phyloP scores from a whole-genome alignment of 805 yeast genomes.

The Zygoascus flipseniorum region DNA sequence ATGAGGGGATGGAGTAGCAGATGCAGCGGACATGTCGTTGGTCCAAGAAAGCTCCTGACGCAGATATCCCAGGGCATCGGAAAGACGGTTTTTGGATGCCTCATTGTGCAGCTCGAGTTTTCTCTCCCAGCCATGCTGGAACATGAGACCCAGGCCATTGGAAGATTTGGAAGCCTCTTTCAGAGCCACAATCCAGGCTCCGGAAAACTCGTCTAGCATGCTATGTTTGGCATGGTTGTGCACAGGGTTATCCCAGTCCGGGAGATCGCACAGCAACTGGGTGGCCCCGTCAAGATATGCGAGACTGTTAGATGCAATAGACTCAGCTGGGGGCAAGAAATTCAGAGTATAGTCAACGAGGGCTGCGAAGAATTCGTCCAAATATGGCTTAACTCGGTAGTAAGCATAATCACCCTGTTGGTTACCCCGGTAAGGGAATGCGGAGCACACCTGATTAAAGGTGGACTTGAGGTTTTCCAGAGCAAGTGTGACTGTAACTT shows the following conservation, averaged over 20 bases:
- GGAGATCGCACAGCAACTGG: conserved; percentile 50
- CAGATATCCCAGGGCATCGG: conserved; percentile 37
- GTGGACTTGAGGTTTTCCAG: conserved; percentile 41
- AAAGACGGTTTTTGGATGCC: conserved; percentile 34
- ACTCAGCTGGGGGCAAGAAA: conserved; percentile 64
- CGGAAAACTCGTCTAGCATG: conserved; percentile 54
- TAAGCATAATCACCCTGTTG: conserved; percentile 66
- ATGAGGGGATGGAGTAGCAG: conserved; percentile 2
- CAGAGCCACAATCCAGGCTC: conserved; percentile 47
- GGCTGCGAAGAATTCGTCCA: conserved; percentile 61
- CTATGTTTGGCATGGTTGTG: conserved; percentile 36
- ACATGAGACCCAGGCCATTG: conserved; percentile 31
- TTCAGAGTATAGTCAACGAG: conserved; percentile 66
- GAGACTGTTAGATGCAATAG: conserved; percentile 45
- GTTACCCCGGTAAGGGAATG: conserved; percentile 72
- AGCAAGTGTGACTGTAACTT: conserved; percentile 46
- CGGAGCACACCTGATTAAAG: conserved; percentile 34
- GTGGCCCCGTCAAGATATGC: conserved; percentile 58
- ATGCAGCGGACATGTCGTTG: conserved; percentile 1
- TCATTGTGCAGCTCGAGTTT: conserved; percentile 40
- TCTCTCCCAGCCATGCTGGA: conserved; percentile 32
- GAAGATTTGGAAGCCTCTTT: conserved; percentile 30
- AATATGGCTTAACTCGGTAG: conserved; percentile 56
- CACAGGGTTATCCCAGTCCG: conserved; percentile 47
- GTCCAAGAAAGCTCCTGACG: conserved; percentile 32